phyloP scores from a whole-genome alignment of 257 asterid species.

The Solanum arcanum region DNA sequence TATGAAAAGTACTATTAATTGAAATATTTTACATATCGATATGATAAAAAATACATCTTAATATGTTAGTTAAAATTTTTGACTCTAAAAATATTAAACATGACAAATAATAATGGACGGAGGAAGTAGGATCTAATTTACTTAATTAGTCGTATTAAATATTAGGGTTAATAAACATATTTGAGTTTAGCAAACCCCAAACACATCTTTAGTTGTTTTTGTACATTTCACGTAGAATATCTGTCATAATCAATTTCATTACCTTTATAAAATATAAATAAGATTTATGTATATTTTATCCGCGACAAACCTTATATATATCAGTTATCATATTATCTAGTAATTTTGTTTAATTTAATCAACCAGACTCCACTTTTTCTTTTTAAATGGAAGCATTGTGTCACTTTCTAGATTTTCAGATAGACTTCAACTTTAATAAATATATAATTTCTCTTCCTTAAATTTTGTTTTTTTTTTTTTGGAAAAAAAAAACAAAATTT shows the following conservation, averaged over 20 bases:
- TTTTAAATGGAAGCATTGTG: background rate
- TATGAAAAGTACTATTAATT: no score
- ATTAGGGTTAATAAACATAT: background rate
- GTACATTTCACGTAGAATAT: background rate
- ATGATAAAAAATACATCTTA: no score
- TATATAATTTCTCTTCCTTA: background rate
- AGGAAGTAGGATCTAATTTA: background rate
- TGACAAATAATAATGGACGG: no score
- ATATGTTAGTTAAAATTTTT: no score
- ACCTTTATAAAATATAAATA: background rate
- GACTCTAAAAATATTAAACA: no score
- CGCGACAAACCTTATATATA: background rate
- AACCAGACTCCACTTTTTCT: background rate
- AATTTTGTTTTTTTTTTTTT: background rate
- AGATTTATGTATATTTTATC: background rate
- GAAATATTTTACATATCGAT: no score
- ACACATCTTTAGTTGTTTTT: background rate
- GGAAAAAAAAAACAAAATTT: no score
- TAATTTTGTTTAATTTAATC: background rate
- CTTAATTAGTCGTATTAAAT: background rate
- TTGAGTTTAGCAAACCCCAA: background rate
- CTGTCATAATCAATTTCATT: background rate
- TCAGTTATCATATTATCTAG: background rate
- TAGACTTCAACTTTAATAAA: background rate
- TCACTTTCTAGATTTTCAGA: background rate